phyloP scores from a whole-genome alignment of 495 filamentous ascomycete genomes.

The Talaromyces proteolyticus region DNA sequence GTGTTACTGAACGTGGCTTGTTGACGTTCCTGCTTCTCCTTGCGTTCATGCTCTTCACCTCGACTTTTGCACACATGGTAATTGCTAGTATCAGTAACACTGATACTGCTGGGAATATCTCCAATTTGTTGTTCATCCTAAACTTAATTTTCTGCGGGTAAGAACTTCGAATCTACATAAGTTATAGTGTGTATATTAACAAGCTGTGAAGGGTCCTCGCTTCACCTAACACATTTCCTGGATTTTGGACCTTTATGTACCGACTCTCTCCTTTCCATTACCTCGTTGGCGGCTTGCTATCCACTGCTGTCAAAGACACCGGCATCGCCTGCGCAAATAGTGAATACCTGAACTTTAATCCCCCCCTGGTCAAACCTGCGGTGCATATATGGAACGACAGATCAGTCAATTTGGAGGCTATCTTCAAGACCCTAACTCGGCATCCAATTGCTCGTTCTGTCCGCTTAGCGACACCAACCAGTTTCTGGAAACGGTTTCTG shows the following conservation, averaged over 20 bases:
- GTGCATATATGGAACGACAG: constrained; percentile 20
- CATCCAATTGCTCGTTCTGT: constrained; percentile 23
- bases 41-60: constrained; percentile 18
- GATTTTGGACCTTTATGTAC: constrained; percentile 46
- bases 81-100: constrained; percentile 26
- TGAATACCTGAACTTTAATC: constrained; percentile 30
- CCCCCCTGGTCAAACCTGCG: constrained; percentile 32
- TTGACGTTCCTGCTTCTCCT: constrained; percentile 22
- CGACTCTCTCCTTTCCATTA: constrained; percentile 38
- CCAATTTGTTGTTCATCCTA: constrained; percentile 40
- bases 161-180: background rate
- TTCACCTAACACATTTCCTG: constrained; percentile 22
- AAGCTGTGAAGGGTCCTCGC: constrained; percentile 44
- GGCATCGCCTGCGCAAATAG: constrained; percentile 23
- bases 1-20: constrained; percentile 28
- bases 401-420: constrained; percentile 9
- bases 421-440: constrained; percentile 23
- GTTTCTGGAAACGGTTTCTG: constrained; percentile 18
- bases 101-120: constrained; percentile 33
- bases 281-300: constrained; percentile 34
- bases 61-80: constrained; percentile 49
- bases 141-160: constrained; percentile 45
- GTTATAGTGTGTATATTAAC: constrained; percentile 39
- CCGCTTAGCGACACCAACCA: constrained; percentile 20
- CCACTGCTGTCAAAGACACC: constrained; percentile 22